Evolutionary conservation across 345 rosid species (phyloP).

Genomic region (Noccaea bulbosa): DNA sequence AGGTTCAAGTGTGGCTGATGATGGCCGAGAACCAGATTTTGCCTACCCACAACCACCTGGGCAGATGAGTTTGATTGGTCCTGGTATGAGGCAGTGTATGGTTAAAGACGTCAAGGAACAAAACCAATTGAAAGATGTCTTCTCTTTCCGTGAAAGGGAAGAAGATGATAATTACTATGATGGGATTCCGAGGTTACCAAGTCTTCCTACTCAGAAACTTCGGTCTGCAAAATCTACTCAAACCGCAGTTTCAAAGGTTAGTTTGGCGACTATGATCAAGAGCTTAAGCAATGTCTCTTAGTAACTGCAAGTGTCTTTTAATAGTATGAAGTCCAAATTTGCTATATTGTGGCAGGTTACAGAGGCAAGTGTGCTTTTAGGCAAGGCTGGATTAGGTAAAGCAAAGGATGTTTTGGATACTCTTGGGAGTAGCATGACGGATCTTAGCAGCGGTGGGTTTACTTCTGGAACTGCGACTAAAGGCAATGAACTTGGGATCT

Average conservation of each 20-base stretch:
- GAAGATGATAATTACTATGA: constrained; percentile 59
- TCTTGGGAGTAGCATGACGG: constrained; percentile 91
- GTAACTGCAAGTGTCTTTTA: constrained; percentile 18
- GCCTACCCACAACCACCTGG: constrained; percentile 33
- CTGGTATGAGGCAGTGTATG: constrained; percentile 39
- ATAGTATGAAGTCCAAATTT: background rate
- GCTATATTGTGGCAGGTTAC: constrained; percentile 56
- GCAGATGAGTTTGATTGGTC: constrained; percentile 32
- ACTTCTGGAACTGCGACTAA: constrained; percentile 69
- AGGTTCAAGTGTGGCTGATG: constrained; percentile 46
- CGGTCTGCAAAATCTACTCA: constrained; percentile 58
- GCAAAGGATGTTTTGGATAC: constrained; percentile 90
- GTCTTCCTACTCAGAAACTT: constrained; percentile 46
- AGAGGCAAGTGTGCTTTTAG: constrained; percentile 65
- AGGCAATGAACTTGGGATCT: constrained; percentile 72
- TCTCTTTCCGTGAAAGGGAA: constrained; percentile 39
- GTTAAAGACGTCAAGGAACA: constrained; percentile 42
- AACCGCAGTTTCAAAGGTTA: constrained; percentile 65
- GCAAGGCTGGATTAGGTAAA: constrained; percentile 81
- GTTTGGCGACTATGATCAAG: background rate
- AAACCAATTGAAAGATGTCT: constrained; percentile 45
- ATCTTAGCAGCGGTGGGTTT: constrained; percentile 72
- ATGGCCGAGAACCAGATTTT: constrained; percentile 44
- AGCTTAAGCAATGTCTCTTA: background rate
- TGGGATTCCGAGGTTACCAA: constrained; percentile 63